These are phyloP conservation scores for Penicillium herquei DNA, from an alignment of 495 filamentous ascomycete genomes.

Conservation along the genomic window DNA sequence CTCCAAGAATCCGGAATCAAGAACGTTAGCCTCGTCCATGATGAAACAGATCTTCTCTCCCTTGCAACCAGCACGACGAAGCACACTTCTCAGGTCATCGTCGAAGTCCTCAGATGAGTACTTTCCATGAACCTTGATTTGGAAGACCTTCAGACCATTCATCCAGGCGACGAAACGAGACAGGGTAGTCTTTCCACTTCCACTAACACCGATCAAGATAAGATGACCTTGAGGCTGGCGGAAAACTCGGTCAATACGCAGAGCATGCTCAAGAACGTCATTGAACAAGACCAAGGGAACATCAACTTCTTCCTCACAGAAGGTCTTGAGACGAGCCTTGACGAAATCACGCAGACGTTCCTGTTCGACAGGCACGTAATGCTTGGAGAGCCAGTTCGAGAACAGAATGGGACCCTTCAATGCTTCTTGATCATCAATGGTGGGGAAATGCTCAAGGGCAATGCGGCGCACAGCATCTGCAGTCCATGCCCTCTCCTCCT, in stretches of 20 bases:
- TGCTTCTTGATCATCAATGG: slow-evolving; percentile 81
- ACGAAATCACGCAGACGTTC: slow-evolving; percentile 94
- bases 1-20: slow-evolving; percentile 97
- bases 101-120: slow-evolving; percentile 99
- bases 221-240: slow-evolving; percentile 96
- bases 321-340: slow-evolving; percentile 93
- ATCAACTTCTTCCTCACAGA: slow-evolving; percentile 99
- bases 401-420: slow-evolving; percentile 93
- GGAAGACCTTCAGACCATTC: slow-evolving; percentile 98
- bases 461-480: slow-evolving; percentile 78
- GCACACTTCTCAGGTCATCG: slow-evolving; percentile 90
- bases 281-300: slow-evolving; percentile 97
- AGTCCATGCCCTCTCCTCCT: slow-evolving; percentile 96
- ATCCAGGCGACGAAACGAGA: slow-evolving; percentile 99
- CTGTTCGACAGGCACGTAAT: slow-evolving; percentile 94
- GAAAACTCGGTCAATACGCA: slow-evolving; percentile 98
- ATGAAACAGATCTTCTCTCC: slow-evolving; percentile 99
- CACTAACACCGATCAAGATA: slow-evolving; percentile 96
- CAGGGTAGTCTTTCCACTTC: slow-evolving; percentile 96
- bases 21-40: slow-evolving; percentile 98
- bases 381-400: slow-evolving; percentile 99
- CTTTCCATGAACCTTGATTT: slow-evolving; percentile 99
- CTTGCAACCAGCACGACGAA: slow-evolving; percentile 92
- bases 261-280: slow-evolving; percentile 94
- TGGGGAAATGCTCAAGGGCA: slow-evolving; percentile 89